Evolutionary conservation across 495 filamentous ascomycete species (phyloP).

Genomic region (Tricharina praecox): DNA sequence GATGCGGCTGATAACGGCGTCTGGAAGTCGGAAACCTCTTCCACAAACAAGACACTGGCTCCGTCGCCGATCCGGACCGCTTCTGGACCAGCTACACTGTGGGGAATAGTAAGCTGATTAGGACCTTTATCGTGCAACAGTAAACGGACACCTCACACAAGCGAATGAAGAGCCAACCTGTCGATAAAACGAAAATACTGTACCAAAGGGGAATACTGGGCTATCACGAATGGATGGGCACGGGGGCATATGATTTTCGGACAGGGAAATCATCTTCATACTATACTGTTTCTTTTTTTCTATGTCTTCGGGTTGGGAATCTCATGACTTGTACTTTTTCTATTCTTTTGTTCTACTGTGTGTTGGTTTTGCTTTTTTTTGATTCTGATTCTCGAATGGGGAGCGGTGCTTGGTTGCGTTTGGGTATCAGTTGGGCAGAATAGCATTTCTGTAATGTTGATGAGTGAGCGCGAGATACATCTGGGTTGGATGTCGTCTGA

Average conservation of each 20-base stretch:
- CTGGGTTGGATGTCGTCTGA: no score
- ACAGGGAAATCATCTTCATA: constrained; percentile 12
- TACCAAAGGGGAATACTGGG: no score
- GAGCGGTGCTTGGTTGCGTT: neutral
- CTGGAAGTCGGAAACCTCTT: neutral
- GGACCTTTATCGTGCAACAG: constrained; percentile 11
- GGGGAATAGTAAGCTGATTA: constrained; percentile 25
- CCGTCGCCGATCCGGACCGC: neutral
- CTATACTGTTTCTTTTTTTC: constrained; percentile 10
- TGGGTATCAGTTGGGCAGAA: no score
- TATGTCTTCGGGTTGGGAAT: constrained; percentile 1
- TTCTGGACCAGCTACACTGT: constrained; percentile 19
- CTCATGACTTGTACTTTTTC: constrained; percentile 4
- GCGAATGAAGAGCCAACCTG: no score
- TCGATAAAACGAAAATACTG: no score
- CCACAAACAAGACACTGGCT: neutral
- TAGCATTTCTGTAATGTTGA: no score
- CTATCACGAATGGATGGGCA: no score
- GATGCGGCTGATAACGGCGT: constrained; percentile 2
- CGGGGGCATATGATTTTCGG: no score
- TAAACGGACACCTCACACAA: constrained; percentile 23
- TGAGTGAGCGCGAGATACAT: no score
- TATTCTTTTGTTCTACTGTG: constrained; percentile 10
- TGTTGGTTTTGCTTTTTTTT: constrained; percentile 4
- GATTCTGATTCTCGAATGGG: neutral